Conservation (phyloP, 208 protist genomes). For the Acanthamoeba royreba region DNA sequence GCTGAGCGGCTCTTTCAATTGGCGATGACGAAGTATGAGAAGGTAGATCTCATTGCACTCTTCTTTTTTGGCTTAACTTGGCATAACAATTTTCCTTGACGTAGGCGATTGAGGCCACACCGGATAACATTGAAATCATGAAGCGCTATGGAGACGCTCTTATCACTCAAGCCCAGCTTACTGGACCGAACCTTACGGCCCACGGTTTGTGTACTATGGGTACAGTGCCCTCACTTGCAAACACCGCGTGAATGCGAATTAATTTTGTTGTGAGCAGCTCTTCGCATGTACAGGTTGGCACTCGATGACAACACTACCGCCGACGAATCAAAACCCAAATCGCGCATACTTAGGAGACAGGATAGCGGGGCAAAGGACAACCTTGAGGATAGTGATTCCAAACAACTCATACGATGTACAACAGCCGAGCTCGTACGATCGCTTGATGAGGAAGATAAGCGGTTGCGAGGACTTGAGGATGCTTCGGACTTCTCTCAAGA, state of each 20-base stretch:
- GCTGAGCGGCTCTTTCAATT: background rate
- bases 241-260: background rate
- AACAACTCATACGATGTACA: background rate
- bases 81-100: too few relatives aligned
- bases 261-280: background rate
- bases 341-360: background rate
- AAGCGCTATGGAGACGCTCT: constrained; percentile 4
- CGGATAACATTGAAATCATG: background rate
- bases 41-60: background rate
- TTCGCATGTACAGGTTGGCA: background rate
- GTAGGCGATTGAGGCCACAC: background rate
- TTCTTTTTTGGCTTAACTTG: too few relatives aligned
- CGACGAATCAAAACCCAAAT: background rate
- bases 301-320: background rate
- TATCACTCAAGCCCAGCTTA: constrained; percentile 4
- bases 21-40: constrained; percentile 12
- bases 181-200: background rate
- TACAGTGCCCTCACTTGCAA: too few relatives aligned
- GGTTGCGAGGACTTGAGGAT: background rate
- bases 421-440: background rate
- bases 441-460: background rate
- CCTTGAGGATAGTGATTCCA: background rate
- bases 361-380: background rate
- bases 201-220: background rate
- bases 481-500: background rate